Evolutionary conservation across 2,329 filamentous ascomycete genomes (phyloP), one percentile per base, ranked within the genome.

Genomic region (Cytospora mali): DNA sequence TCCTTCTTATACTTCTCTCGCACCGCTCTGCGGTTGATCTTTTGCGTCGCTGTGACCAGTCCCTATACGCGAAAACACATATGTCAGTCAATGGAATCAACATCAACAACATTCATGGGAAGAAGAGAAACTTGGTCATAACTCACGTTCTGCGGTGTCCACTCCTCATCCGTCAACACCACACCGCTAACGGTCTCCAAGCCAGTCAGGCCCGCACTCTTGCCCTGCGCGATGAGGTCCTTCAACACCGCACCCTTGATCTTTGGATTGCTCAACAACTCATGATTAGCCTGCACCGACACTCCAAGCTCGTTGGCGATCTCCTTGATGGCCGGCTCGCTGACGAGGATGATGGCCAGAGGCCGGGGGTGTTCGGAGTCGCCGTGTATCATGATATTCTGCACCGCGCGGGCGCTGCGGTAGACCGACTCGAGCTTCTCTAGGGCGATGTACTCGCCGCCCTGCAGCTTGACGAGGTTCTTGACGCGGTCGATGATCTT

Each of bases 381-480:
- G 49, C 92, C 93, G 72, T 95, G 90, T 49, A 97, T 84, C 81
- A 95, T 95, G 73, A 97, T 87, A 78, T 96, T 96, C 64, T 85
- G 85, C 23, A 97, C 92, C 11, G 90, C 85, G n/a, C 86, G 83
- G 11, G 85, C 86, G 52, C 91, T 88, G 66, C 93, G 89, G 80
- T 97, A 98, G 60, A 96, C 83, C 3, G 93, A 90, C 79, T 98
- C 94, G 64, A 98, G 87, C 81, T 93, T 97, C 81, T 98, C 94
- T 4, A 99, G 85, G 25, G 94, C 95, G 75, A 98, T 96, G 77
- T 98, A 98, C 81, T 98, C 94, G 69, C 94, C 94, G 65, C 93
- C 93, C 68, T 92, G 85, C 67, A 95, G 93, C 87, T 98, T 98
- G 76, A 98, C 91, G 61, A 98, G 81, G 78, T 98, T 98, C 88